Conservation (phyloP, 148 eudicot genomes). For the Bassia scoparia region DNA sequence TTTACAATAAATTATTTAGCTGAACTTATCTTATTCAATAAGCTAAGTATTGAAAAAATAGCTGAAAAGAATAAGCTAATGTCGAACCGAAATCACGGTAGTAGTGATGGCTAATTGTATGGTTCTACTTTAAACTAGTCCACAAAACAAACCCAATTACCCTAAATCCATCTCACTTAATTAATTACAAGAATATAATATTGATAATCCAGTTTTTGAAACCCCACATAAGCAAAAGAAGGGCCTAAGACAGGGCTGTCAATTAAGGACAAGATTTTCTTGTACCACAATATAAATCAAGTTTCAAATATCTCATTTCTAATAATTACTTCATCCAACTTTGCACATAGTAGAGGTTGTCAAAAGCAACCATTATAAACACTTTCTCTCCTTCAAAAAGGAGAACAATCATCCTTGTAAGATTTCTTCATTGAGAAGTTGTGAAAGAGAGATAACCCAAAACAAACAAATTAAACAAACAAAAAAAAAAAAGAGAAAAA, state of each 20-base stretch:
- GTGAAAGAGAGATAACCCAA: constrained; percentile 17
- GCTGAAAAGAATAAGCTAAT: no score
- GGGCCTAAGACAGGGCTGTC: constrained; percentile 33
- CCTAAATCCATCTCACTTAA: constrained; percentile 3
- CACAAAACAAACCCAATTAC: constrained; percentile 12
- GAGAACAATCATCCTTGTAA: constrained; percentile 33
- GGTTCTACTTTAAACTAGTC: no score
- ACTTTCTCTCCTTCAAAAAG: constrained; percentile 13
- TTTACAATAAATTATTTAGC: no score
- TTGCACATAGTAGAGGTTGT: constrained; percentile 16
- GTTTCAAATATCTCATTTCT: constrained; percentile 31
- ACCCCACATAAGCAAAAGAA: constrained; percentile 17
- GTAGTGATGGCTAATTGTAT: no score
- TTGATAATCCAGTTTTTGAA: constrained; percentile 10
- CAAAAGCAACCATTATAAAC: constrained; percentile 15
- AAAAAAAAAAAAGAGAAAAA: constrained; percentile 13
- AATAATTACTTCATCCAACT: constrained; percentile 7
- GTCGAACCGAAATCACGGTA: no score
- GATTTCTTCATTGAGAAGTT: constrained; percentile 45
- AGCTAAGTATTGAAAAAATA: no score
- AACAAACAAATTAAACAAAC: background rate
- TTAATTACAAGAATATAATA: constrained; percentile 6
- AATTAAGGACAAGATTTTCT: constrained; percentile 60
- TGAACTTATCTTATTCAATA: no score
- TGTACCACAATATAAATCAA: constrained; percentile 30